Evolutionary conservation across 2,329 filamentous ascomycete genomes (phyloP).

Genomic region (Helminthosporium solani): DNA sequence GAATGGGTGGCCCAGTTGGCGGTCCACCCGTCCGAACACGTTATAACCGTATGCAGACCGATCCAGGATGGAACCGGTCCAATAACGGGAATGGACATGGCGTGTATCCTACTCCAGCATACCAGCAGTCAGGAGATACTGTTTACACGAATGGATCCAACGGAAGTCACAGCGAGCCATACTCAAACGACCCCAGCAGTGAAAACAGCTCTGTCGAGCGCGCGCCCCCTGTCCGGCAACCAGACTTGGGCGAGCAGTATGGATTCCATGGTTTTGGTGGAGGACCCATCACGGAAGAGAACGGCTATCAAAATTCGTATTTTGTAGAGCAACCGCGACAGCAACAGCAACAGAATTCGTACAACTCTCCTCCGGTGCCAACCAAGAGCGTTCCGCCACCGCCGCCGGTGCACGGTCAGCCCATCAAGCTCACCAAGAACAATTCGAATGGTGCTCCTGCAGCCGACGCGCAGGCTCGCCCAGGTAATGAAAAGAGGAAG

Average conservation of each 20-base stretch:
- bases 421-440: conserved; percentile 19
- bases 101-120: conserved; percentile 53
- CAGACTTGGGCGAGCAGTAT: conserved; percentile 51
- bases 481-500: conserved; percentile 65
- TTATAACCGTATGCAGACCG: conserved; percentile 47
- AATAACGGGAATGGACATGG: conserved; percentile 38
- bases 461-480: conserved; percentile 21
- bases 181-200: conserved; percentile 87
- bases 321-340: conserved; percentile 14
- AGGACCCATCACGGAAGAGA: conserved; percentile 46
- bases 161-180: conserved; percentile 71
- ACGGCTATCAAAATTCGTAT: conserved; percentile 28
- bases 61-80: conserved; percentile 47
- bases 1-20: conserved; percentile 1
- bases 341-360: conserved; percentile 18
- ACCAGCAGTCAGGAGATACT: conserved; percentile 84
- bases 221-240: conserved; percentile 49
- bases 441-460: conserved; percentile 11
- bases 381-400: conserved; percentile 17
- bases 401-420: conserved; percentile 1
- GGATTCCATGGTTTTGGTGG: conserved; percentile 58
- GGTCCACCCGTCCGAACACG: conserved; percentile 41
- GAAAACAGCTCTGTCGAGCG: conserved; percentile 91
- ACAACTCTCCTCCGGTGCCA: conserved; percentile 22
- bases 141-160: conserved; percentile 75